Evolutionary conservation across 805 yeast genomes (phyloP), one percentile per base, ranked within the genome.

Genomic region (Cyberlindnera lachancei): DNA sequence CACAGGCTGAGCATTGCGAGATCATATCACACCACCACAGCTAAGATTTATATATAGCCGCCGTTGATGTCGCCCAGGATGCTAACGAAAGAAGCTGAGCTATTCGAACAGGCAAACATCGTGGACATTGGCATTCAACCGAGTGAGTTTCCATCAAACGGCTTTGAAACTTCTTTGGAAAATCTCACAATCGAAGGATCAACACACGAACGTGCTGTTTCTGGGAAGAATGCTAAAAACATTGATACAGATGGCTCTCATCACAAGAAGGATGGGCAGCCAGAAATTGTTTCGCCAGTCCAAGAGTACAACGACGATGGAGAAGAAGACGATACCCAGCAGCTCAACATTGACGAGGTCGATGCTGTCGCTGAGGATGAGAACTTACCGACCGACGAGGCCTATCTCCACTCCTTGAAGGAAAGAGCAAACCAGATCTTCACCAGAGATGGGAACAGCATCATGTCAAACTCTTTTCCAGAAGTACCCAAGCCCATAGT

Each of bases 341-440:
- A 50, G 7, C 60, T 64, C 54, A 63, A 63, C 15, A 71, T 68
- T 37, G 58, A 63, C 37, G 58, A 69, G 27, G 74, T 69, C 31
- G 73, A 66, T 36, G 64, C 20, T 11, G 27, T 26, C 11, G 25
- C 28, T 2, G 41, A 19, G 3, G 55, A 46, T 31, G 40, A 38
- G 27, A 50, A 50, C 18, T 19, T 50, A n/a, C 22, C 30, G 2
- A 63, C 59, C 1, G 63, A 59, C 37, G 56, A 56, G 18, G 61
- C 52, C 4, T 49, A 47, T 35, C 57, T 56, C 36, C 40, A 43
- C 30, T 48, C 56, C 20, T 36, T 63, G 12, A 52, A 59, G 23
- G 57, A 56, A 34, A 40, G 65, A 13, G 66, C 64, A 1, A 52
- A 51, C 11, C 62, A 62, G 29, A 46, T 58, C 17, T 35, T 36